Evolutionary conservation across 2,329 filamentous ascomycete genomes (phyloP).

Genomic region (Calonectria hongkongensis): DNA sequence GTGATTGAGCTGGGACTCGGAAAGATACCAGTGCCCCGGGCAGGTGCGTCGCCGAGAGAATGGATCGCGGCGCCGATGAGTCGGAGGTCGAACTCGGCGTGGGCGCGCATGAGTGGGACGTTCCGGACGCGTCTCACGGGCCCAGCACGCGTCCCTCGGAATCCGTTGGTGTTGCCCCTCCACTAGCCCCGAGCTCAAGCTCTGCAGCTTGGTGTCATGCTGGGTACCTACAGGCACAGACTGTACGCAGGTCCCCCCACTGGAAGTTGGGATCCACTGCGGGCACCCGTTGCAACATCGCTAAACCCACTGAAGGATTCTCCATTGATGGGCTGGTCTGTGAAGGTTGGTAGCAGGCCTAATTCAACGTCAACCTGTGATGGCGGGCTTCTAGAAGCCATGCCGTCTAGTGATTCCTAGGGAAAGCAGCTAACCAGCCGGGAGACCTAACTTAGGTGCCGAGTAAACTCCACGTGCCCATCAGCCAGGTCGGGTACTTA

Average conservation of each 20-base stretch:
- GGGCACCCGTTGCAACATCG: constrained; percentile 36
- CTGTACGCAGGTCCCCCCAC: constrained; percentile 22
- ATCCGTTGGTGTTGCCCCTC: constrained; percentile 4
- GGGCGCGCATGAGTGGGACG: constrained; percentile 33
- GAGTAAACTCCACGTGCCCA: constrained; percentile 17
- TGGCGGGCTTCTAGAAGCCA: constrained; percentile 23
- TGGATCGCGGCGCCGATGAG: constrained; percentile 38
- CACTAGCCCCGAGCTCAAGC: constrained; percentile 13
- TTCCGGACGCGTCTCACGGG: constrained; percentile 38
- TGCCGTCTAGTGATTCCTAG: constrained; percentile 1
- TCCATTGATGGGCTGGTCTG: constrained; percentile 21
- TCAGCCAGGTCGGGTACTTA: neutral
- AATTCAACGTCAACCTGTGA: constrained; percentile 34
- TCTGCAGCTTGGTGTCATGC: constrained; percentile 1
- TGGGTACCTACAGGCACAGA: constrained; percentile 16
- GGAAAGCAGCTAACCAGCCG: neutral
- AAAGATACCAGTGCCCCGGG: neutral
- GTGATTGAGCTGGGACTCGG: too few relatives aligned
- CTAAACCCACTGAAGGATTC: constrained; percentile 35
- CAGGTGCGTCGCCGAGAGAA: constrained; percentile 26
- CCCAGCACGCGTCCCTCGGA: constrained; percentile 30
- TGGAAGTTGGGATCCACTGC: constrained; percentile 21
- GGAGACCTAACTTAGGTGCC: constrained; percentile 5
- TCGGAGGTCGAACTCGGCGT: constrained; percentile 36
- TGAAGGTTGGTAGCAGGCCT: constrained; percentile 25